A percentile compares a stretch with the other conserved stretches of the same genome.
phyloP scores from a whole-genome alignment of 495 filamentous ascomycete species.

The Margaritispora aquatica region DNA sequence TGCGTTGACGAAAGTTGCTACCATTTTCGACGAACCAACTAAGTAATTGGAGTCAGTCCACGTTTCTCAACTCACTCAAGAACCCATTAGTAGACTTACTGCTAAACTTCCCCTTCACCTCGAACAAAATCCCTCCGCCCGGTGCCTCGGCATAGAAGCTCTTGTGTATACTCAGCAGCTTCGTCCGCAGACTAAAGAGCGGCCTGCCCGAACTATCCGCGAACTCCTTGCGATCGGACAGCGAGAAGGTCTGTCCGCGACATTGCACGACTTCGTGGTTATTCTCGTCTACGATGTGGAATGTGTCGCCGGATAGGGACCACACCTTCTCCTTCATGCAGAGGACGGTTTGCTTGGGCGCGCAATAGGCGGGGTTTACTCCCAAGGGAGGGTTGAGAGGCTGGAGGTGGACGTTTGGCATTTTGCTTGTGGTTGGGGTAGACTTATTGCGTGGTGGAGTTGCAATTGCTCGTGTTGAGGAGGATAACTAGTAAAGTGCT shows the following conservation, averaged over 20 bases:
- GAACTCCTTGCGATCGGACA: slow-evolving; percentile 21
- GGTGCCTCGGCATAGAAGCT: slow-evolving; percentile 27
- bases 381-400: slow-evolving; percentile 35
- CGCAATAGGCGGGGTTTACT: slow-evolving; percentile 43
- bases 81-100: neutral
- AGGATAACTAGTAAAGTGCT: neutral
- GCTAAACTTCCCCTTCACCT: slow-evolving; percentile 43
- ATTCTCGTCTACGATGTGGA: slow-evolving; percentile 31
- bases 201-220: neutral
- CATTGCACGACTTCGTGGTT: slow-evolving; percentile 14
- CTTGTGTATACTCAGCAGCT: slow-evolving; percentile 10
- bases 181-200: slow-evolving; percentile 12
- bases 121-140: slow-evolving; percentile 40
- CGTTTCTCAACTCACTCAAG: too few species aligned
- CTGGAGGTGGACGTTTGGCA: slow-evolving; percentile 21
- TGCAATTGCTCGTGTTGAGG: neutral
- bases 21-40: slow-evolving; percentile 42
- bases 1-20: slow-evolving; percentile 39
- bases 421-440: neutral
- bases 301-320: slow-evolving; percentile 50
- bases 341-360: slow-evolving; percentile 38
- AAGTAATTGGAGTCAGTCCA: too few species aligned
- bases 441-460: neutral
- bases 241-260: slow-evolving; percentile 10
- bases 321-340: slow-evolving; percentile 49